These are phyloP conservation scores for Ciborinia camelliae DNA, from an alignment of 2,329 filamentous ascomycete species.

Conservation along the genomic window DNA sequence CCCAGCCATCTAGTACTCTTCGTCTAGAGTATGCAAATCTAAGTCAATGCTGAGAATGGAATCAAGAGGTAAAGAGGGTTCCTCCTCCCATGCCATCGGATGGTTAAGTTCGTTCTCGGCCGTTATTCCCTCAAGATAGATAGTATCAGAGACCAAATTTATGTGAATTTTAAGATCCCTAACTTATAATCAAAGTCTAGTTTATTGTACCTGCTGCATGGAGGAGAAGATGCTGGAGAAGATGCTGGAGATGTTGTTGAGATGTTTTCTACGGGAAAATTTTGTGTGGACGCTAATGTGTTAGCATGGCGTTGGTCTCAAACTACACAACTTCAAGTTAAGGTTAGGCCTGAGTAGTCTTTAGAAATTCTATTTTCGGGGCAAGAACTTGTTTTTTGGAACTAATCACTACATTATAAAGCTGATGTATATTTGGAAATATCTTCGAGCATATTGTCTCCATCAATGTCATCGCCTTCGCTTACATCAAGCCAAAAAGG, in stretches of 20 bases:
- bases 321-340: neutral
- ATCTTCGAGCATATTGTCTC: neutral
- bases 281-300: neutral
- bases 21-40: neutral
- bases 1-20: neutral
- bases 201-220: neutral
- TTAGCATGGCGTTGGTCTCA: neutral
- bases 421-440: neutral
- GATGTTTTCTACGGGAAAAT: neutral
- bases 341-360: no score
- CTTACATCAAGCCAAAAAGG: slow-evolving; percentile 1
- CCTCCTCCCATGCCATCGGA: neutral
- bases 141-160: neutral
- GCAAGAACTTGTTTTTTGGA: neutral
- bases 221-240: neutral
- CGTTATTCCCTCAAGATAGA: neutral
- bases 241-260: neutral
- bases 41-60: neutral
- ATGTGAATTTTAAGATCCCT: neutral
- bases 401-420: fast-evolving
- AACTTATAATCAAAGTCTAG: neutral
- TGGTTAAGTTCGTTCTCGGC: neutral
- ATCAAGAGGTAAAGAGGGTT: neutral
- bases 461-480: neutral
- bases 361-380: neutral